These are phyloP conservation scores for Linnemannia elongata DNA, from an alignment of 192 early-diverging fungal genomes.

Conservation along the genomic window DNA sequence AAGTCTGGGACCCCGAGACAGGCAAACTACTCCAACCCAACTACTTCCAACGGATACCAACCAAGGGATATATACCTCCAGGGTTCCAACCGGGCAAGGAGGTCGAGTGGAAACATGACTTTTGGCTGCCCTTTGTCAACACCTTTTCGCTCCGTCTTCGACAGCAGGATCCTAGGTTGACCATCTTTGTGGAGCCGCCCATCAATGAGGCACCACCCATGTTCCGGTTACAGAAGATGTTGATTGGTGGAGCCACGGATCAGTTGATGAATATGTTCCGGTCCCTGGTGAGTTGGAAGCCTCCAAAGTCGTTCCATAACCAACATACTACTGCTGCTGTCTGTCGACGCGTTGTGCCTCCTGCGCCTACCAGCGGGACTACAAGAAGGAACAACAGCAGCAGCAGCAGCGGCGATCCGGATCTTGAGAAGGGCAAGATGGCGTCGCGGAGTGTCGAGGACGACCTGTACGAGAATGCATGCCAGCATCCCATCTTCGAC, in stretches of 20 bases:
- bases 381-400: not conserved
- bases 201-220: constrained; percentile 62
- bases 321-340: constrained; percentile 22
- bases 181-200: constrained; percentile 69
- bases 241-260: constrained; percentile 63
- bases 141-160: constrained; percentile 57
- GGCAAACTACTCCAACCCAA: constrained; percentile 49
- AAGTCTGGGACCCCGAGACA: constrained; percentile 60
- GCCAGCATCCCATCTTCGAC: constrained; percentile 35
- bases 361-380: not conserved
- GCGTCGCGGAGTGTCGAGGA: not conserved
- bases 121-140: constrained; percentile 65
- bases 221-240: constrained; percentile 38
- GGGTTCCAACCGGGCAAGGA: constrained; percentile 45
- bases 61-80: constrained; percentile 19
- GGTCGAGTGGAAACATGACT: constrained; percentile 52
- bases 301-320: constrained; percentile 44
- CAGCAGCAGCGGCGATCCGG: not conserved
- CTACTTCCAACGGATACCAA: constrained; percentile 63
- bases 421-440: constrained; percentile 4
- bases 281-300: constrained; percentile 60
- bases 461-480: constrained; percentile 34
- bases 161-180: constrained; percentile 51
- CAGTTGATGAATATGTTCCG: constrained; percentile 64
- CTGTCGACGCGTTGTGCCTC: not conserved